phyloP scores from a whole-genome alignment of 2,329 filamentous ascomycete species.

The Fusarium ramigenum region DNA sequence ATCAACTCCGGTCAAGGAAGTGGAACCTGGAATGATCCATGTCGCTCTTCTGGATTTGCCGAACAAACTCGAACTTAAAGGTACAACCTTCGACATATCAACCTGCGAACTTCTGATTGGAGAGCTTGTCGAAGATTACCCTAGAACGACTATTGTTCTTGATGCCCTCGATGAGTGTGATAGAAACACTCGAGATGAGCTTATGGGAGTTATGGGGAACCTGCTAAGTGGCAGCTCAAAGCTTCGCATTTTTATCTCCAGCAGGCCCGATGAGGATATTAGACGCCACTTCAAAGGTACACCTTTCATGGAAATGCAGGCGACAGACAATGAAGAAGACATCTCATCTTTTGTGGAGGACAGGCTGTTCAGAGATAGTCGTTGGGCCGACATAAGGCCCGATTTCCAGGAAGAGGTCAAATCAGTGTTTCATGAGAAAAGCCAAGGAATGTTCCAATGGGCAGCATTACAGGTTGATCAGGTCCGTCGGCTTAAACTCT shows the following conservation, averaged over 20 bases:
- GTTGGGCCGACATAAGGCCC: accelerated
- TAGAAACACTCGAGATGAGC: not conserved
- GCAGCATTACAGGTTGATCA: accelerated
- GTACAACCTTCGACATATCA: accelerated
- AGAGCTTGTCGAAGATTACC: accelerated
- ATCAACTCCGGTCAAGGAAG: accelerated
- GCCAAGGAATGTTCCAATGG: not conserved
- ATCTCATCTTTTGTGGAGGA: accelerated
- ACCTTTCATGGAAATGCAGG: no score
- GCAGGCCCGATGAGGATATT: accelerated
- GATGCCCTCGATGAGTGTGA: not conserved
- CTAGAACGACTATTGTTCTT: accelerated
- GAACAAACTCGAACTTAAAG: accelerated
- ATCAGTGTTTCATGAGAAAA: accelerated
- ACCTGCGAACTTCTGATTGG: accelerated
- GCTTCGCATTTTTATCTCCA: accelerated
- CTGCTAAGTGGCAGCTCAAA: no score
- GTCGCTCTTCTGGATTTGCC: accelerated
- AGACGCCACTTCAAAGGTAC: accelerated
- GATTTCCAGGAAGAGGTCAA: accelerated
- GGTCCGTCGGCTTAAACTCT: accelerated
- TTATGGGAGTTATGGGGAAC: no score
- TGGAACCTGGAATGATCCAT: accelerated
- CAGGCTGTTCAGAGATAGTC: accelerated
- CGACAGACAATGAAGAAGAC: accelerated